Evolutionary conservation across 257 asterid species (phyloP), one percentile per base, ranked within the genome.

Genomic region (Linderniella brevidens): DNA sequence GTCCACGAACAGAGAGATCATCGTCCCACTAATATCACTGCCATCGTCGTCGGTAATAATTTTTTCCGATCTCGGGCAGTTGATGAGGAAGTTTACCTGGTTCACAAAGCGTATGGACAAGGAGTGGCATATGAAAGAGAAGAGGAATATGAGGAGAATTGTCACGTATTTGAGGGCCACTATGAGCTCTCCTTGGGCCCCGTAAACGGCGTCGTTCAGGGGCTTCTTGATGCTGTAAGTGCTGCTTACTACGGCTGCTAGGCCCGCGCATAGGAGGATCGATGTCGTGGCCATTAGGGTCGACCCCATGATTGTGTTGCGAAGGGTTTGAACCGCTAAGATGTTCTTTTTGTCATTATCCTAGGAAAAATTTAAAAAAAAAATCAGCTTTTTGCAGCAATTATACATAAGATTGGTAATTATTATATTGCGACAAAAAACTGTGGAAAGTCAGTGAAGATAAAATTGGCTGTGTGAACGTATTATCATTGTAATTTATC

Each of bases 201-300:
- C 97, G 45, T 77, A 87, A 0, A 83, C 68, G 40, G 69, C 47
- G 64, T 87, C 95, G 61, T 73, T 75, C 11, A 87, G 42, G 15
- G 97, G 97, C 41, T 87, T 78, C 60, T 87, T 87, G 35, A 87
- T 61, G 68, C 83, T 87, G 66, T 87, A 87, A 0, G 86, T 83
- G 68, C 97, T 87, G 75, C 97, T 87, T 41, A 87, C 72, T 43
- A 87, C 82, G 3, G 95, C 97, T 4, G 97, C 97, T 0, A 87
- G 73, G 19, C 95, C 97, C 5, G 69, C 68, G 62, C 74, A 69
- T 19, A 87, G 82, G 41, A 87, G 95, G 59, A 87, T 72, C 5
- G 97, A 87, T 16, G 93, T 78, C 3, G 97, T 87, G 42, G 97
- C 97, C 97, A 87, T 87, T 11, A 87, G 63, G 1, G 95, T 87